Percentiles rank a stretch among this genome's conserved stretches.
These are phyloP conservation scores for Blastobotrys terrestris DNA, from an alignment of 805 yeast species.

Conservation along the genomic window DNA sequence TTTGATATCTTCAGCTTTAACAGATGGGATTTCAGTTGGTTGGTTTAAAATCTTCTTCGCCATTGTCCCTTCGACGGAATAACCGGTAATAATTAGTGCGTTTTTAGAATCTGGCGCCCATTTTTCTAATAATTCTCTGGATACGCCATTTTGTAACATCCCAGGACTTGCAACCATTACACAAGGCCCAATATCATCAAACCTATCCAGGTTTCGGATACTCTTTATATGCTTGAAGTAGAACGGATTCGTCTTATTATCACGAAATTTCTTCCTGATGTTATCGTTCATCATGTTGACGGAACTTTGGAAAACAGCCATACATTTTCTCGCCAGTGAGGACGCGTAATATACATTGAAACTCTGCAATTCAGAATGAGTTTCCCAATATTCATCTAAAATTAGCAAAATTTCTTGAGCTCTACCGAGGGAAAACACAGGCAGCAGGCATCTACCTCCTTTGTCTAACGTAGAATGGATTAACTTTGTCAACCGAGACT, in stretches of 20 bases:
- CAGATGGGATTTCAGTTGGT: conserved; percentile 84
- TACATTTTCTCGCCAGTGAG: conserved; percentile 86
- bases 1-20: conserved; percentile 69
- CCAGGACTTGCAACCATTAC: conserved; percentile 98
- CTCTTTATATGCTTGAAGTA: conserved; percentile 80
- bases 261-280: conserved; percentile 68
- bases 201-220: conserved; percentile 69
- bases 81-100: conserved; percentile 85
- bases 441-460: conserved; percentile 89
- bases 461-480: conserved; percentile 77
- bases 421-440: conserved; percentile 94
- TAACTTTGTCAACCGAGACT: conserved; percentile 67
- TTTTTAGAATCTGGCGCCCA: conserved; percentile 98
- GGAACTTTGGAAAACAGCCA: conserved; percentile 95
- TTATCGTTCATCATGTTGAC: conserved; percentile 96
- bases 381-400: conserved; percentile 91
- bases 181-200: conserved; percentile 92
- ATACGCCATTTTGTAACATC: conserved; percentile 94
- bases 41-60: conserved; percentile 85
- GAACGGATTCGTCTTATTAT: conserved; percentile 82
- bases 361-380: conserved; percentile 72
- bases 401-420: conserved; percentile 91
- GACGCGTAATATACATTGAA: conserved; percentile 89
- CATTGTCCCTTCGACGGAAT: conserved; percentile 97
- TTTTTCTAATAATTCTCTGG: conserved; percentile 81